Conservation (phyloP, 345 rosid species). For the Citrus reticulata region DNA sequence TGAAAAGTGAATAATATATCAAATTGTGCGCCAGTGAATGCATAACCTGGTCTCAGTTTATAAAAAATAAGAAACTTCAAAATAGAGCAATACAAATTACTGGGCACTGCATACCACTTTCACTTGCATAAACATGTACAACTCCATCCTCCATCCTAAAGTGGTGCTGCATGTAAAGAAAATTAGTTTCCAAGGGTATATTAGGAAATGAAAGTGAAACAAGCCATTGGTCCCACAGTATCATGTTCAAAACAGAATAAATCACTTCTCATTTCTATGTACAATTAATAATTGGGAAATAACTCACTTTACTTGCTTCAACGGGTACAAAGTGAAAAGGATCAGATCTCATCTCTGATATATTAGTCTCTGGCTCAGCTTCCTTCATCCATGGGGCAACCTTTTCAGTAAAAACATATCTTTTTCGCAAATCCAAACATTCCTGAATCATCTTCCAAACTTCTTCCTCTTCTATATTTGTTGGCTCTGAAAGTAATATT, state of each 20-base stretch:
- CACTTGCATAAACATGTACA: constrained; percentile 42
- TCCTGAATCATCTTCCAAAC: constrained; percentile 45
- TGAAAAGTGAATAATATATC: not conserved
- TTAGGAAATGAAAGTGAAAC: not conserved
- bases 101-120: constrained; percentile 25
- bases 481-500: constrained; percentile 24
- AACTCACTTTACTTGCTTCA: constrained; percentile 41
- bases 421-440: constrained; percentile 42
- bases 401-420: constrained; percentile 37
- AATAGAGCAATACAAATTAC: not conserved
- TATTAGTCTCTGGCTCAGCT: constrained; percentile 17
- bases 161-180: constrained; percentile 36
- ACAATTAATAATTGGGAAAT: constrained; percentile 5
- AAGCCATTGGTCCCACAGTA: not conserved
- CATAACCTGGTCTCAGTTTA: not conserved
- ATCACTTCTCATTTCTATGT: not conserved
- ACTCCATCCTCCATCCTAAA: constrained; percentile 55
- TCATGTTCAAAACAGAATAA: not conserved
- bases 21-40: too few relatives aligned
- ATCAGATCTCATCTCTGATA: constrained; percentile 20
- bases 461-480: constrained; percentile 46
- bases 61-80: not conserved
- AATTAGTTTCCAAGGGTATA: not conserved
- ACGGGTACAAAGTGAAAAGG: constrained; percentile 41
- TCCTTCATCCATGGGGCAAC: constrained; percentile 45